A percentile compares a stretch with the other conserved stretches of the same genome.
phyloP scores from a whole-genome alignment of 1,284 basidiomycete genomes.

The Ustilago crameri region DNA sequence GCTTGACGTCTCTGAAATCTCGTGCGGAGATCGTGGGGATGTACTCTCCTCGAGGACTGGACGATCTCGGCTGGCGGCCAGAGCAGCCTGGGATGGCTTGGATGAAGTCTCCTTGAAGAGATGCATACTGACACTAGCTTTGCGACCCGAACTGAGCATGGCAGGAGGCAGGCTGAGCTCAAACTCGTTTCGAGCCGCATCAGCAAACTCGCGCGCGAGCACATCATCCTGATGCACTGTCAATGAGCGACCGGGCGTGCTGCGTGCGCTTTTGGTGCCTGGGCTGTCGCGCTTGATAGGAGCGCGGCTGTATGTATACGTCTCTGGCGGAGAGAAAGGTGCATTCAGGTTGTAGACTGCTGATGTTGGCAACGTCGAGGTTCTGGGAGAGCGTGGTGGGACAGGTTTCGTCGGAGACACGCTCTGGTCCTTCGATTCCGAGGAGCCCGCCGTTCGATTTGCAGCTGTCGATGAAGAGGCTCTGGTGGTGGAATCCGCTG shows the following conservation, averaged over 20 bases:
- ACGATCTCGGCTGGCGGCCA: slow-evolving; percentile 23
- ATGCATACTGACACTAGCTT: slow-evolving; percentile 60
- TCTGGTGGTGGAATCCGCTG: neutral
- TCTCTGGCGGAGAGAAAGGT: slow-evolving; percentile 40
- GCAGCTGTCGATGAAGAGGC: slow-evolving; percentile 1
- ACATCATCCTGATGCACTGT: slow-evolving; percentile 25
- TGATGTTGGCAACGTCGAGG: slow-evolving; percentile 10
- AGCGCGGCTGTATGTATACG: slow-evolving; percentile 29
- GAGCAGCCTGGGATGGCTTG: slow-evolving; percentile 28
- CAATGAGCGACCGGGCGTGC: slow-evolving; percentile 47
- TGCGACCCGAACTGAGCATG: slow-evolving; percentile 59
- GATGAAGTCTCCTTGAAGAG: slow-evolving; percentile 62
- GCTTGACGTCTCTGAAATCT: slow-evolving; percentile 8
- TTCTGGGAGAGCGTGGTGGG: slow-evolving; percentile 7
- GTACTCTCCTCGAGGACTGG: slow-evolving; percentile 24
- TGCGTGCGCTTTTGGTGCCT: slow-evolving; percentile 41
- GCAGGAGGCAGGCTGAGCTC: slow-evolving; percentile 52
- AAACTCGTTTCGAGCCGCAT: slow-evolving; percentile 24
- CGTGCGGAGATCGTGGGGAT: slow-evolving; percentile 4
- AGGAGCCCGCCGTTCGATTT: neutral
- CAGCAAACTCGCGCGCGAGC: slow-evolving; percentile 20
- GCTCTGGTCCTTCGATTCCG: neutral
- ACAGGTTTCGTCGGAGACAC: slow-evolving; percentile 13
- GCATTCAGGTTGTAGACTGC: slow-evolving; percentile 17
- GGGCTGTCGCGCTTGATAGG: slow-evolving; percentile 39